phyloP scores from a whole-genome alignment of 2,329 filamentous ascomycete genomes.

The Dactylellina sp. region DNA sequence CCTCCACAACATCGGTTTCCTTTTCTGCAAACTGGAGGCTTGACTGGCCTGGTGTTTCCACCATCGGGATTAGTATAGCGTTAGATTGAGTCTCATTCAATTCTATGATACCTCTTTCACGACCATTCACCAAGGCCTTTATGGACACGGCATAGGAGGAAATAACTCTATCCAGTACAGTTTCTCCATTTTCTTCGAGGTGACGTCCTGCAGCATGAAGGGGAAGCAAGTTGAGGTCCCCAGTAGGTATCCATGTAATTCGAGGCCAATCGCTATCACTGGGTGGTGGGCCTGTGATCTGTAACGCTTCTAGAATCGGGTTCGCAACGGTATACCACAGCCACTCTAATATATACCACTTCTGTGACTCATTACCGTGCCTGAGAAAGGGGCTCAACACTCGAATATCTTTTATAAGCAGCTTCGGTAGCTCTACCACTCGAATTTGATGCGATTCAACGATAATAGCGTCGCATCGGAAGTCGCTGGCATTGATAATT shows the following conservation, averaged over 20 bases:
- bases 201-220: slow-evolving; percentile 63
- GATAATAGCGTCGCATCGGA: slow-evolving; percentile 26
- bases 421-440: background rate
- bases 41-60: slow-evolving; percentile 57
- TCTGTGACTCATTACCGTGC: slow-evolving; percentile 13
- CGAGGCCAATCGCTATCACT: slow-evolving; percentile 53
- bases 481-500: slow-evolving; percentile 61
- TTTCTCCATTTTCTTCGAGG: slow-evolving; percentile 49
- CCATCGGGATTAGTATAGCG: slow-evolving; percentile 62
- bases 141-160: slow-evolving; percentile 64
- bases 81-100: background rate
- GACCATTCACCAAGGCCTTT: slow-evolving; percentile 61
- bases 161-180: slow-evolving; percentile 63
- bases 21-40: slow-evolving; percentile 5
- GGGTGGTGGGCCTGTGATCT: slow-evolving; percentile 44
- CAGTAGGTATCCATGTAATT: slow-evolving; percentile 63
- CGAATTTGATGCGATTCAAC: slow-evolving; percentile 13
- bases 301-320: slow-evolving; percentile 61
- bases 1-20: slow-evolving; percentile 8
- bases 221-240: slow-evolving; percentile 61
- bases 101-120: slow-evolving; percentile 27
- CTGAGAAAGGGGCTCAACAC: slow-evolving; percentile 45
- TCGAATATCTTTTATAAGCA: slow-evolving; percentile 35
- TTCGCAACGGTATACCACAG: slow-evolving; percentile 61
- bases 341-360: slow-evolving; percentile 60